Percentiles rank a stretch among this genome's conserved stretches.
Evolutionary conservation across 2,329 filamentous ascomycete species (phyloP).

Genomic region (Botrytis medusae): DNA sequence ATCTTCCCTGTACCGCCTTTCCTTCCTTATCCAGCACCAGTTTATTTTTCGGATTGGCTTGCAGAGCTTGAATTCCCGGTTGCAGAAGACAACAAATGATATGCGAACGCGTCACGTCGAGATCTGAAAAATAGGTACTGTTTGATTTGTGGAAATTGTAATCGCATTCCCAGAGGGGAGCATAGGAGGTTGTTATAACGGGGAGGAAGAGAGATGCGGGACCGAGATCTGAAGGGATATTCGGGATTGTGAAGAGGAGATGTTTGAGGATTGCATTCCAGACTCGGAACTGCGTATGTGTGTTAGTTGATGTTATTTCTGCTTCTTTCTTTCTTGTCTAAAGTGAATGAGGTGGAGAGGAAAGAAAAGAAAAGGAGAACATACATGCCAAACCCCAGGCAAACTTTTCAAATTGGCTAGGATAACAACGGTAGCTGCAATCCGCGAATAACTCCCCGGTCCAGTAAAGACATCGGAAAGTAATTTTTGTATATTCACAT

Average conservation of each 20-base stretch:
- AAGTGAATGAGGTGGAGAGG: background rate
- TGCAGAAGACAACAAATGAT: conserved; percentile 69
- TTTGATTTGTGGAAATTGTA: conserved; percentile 75
- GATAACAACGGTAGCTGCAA: conserved; percentile 42
- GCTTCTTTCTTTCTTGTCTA: background rate
- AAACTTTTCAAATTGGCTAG: conserved; percentile 57
- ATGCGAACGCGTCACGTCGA: conserved; percentile 74
- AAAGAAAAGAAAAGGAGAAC: conserved; percentile 32
- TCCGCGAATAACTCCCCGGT: conserved; percentile 38
- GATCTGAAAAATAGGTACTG: conserved; percentile 68
- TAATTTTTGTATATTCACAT: conserved; percentile 29
- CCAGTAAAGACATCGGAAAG: conserved; percentile 35
- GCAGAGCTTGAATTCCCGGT: conserved; percentile 54
- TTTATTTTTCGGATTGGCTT: conserved; percentile 49
- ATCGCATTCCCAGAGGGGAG: conserved; percentile 64
- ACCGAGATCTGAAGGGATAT: conserved; percentile 38
- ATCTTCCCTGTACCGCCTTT: conserved; percentile 51
- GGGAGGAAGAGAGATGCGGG: conserved; percentile 57
- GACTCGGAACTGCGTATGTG: conserved; percentile 44
- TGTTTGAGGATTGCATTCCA: conserved; percentile 49
- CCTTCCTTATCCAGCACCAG: conserved; percentile 48
- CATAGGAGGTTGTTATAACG: conserved; percentile 57
- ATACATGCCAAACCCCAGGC: conserved; percentile 60
- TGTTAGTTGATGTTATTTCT: background rate
- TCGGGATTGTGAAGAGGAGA: conserved; percentile 44